Evolutionary conservation across 2,329 filamentous ascomycete genomes (phyloP), one percentile per base, ranked within the genome.

Genomic region (Sclerotinia minor): DNA sequence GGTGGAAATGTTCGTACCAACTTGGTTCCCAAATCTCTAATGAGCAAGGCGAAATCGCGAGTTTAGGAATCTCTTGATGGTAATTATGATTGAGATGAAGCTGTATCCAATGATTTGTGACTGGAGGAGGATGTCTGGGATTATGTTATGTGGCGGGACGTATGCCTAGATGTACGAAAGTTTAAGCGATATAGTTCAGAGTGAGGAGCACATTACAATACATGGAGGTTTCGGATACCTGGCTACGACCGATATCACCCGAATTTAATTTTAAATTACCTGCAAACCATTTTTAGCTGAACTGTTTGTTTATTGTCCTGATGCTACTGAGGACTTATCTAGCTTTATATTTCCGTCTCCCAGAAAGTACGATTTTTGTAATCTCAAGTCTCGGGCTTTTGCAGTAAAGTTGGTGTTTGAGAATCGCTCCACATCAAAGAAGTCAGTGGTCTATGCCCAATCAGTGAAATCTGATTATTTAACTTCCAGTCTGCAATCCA

Each of bases 1-100:
- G 95, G 71, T 99, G 94, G 92, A 92, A 92, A 74, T 87, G 92
- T 35, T 87, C 89, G 6, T 98, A 97, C 79, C 87, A 85, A 75
- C 78, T 95, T 17, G 90, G 86, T 3, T 83, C 80, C 3, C 86
- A 89, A 75, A 77, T 83, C 69, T 89, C 87, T 77, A 89, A 90
- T 69, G 92, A 97, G 80, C 92, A 90, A 81, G 94, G 94, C 6
- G 92, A 94, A 80, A 89, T 98, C 73, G 82, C 90, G 15, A 88
- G 92, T 71, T 86, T 97, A 75, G 89, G 88, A 53, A 85, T 97
- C 75, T 86, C 87, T 74, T 95, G 69, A 73, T 54, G n/a, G 53
- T 17, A 19, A 55, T 41, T 49, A 21, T 11, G 44, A 15, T 26
- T 38, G 13, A 3, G 21, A 26, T 26, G 45, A 35, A 38, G 13